Conservation (phyloP, 2,329 filamentous ascomycete species). For the Oidium heveae region DNA sequence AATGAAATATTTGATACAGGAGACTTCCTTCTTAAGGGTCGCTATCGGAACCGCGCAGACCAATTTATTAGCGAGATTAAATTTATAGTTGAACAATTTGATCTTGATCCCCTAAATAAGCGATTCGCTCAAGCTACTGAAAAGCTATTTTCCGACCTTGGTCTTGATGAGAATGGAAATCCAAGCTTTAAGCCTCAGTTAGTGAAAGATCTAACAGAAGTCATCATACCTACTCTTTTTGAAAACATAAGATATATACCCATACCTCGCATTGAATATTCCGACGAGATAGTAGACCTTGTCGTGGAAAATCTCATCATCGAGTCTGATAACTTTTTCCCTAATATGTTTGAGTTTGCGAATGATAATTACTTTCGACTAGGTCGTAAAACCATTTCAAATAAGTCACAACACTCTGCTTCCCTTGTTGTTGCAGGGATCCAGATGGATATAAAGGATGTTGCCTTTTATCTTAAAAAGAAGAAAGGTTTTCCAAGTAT, state of each 20-base stretch:
- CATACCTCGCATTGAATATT: slow-evolving; percentile 81
- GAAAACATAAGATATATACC: slow-evolving; percentile 77
- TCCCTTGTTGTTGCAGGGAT: slow-evolving; percentile 73
- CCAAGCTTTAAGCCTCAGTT: slow-evolving; percentile 79
- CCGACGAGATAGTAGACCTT: slow-evolving; percentile 59
- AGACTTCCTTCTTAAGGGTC: slow-evolving; percentile 63
- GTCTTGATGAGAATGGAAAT: slow-evolving; percentile 65
- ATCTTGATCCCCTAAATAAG: slow-evolving; percentile 67
- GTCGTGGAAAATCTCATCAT: slow-evolving; percentile 87
- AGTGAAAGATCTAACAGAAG: slow-evolving; percentile 63
- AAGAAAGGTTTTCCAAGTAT: slow-evolving; percentile 82
- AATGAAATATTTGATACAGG: slow-evolving; percentile 66
- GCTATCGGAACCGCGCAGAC: slow-evolving; percentile 68
- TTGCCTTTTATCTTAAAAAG: slow-evolving; percentile 84
- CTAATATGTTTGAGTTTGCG: slow-evolving; percentile 68
- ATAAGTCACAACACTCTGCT: slow-evolving; percentile 53
- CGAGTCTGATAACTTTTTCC: slow-evolving; percentile 90
- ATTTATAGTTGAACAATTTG: slow-evolving; percentile 73
- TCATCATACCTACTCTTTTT: slow-evolving; percentile 63
- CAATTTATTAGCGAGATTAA: slow-evolving; percentile 72
- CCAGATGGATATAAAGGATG: slow-evolving; percentile 76
- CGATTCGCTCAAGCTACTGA: slow-evolving; percentile 49
- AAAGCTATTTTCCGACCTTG: slow-evolving; percentile 77
- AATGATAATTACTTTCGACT: slow-evolving; percentile 89
- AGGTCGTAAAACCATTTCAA: slow-evolving; percentile 70